Evolutionary conservation across 352 stramenopile species (phyloP).

Genomic region (Globisporangium mamillatum): DNA sequence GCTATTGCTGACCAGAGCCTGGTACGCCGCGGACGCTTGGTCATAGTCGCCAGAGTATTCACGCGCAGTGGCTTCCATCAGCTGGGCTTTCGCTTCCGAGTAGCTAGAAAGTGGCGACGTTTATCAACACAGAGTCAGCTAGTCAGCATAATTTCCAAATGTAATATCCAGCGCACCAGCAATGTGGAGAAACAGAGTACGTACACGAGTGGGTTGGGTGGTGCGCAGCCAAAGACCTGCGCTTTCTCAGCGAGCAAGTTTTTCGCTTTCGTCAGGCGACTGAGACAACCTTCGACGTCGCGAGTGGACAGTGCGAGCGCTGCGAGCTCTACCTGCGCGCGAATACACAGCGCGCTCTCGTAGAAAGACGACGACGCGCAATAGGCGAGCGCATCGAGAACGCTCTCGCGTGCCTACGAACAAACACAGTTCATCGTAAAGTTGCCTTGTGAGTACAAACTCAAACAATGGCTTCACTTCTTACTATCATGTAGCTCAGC

Average conservation of each 20-base stretch:
- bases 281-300: slow-evolving; percentile 63
- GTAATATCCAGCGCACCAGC: too few relatives aligned
- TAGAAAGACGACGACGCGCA: slow-evolving; percentile 66
- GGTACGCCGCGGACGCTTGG: slow-evolving; percentile 46
- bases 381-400: slow-evolving; percentile 58
- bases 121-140: too few relatives aligned
- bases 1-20: slow-evolving; percentile 20
- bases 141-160: too few relatives aligned
- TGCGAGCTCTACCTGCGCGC: slow-evolving; percentile 53
- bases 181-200: slow-evolving; percentile 7
- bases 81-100: slow-evolving; percentile 46
- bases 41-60: slow-evolving; percentile 50
- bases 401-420: slow-evolving; percentile 35
- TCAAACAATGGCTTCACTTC: too few relatives aligned
- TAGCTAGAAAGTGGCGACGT: slow-evolving; percentile 25
- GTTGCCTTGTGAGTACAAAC: too few relatives aligned
- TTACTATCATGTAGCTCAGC: too few relatives aligned
- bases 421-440: neutral
- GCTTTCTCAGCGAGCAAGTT: slow-evolving; percentile 46
- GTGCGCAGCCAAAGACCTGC: slow-evolving; percentile 29
- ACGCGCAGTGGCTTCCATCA: slow-evolving; percentile 53
- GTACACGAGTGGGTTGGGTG: slow-evolving; percentile 40
- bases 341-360: slow-evolving; percentile 57
- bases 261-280: slow-evolving; percentile 41
- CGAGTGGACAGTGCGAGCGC: slow-evolving; percentile 35